Conservation (phyloP, 441 rosid genomes). For the Erodium moschatum region DNA sequence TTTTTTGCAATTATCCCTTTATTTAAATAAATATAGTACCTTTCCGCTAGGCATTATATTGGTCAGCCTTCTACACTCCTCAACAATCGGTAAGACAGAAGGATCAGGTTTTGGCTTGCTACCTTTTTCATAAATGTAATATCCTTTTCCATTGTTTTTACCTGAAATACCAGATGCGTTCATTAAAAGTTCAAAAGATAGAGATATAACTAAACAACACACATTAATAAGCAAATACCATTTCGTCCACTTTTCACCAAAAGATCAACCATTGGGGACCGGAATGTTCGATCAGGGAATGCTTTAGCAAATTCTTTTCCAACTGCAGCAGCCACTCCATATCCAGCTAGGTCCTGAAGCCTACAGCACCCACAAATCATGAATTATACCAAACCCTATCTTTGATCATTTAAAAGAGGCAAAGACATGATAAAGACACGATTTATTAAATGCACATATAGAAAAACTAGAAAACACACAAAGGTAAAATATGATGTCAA, state of each 20-base stretch:
- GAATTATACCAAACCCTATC: neutral
- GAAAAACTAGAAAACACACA: neutral
- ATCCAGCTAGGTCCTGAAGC: slow-evolving; percentile 84
- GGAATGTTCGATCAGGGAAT: slow-evolving; percentile 51
- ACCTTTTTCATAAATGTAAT: slow-evolving; percentile 74
- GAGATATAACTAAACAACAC: neutral
- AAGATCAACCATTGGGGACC: slow-evolving; percentile 58
- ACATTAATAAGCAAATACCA: slow-evolving; percentile 36
- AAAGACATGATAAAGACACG: neutral
- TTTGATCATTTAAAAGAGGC: neutral
- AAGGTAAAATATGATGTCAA: slow-evolving; percentile 8
- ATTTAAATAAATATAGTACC: slow-evolving; percentile 32
- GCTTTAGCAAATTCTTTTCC: slow-evolving; percentile 51
- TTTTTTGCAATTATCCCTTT: no score
- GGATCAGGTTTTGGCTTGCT: slow-evolving; percentile 76
- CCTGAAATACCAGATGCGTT: slow-evolving; percentile 36
- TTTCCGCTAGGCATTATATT: slow-evolving; percentile 83
- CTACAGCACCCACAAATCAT: slow-evolving; percentile 28
- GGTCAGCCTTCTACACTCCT: slow-evolving; percentile 55
- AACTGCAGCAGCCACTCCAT: slow-evolving; percentile 66
- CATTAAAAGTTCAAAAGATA: slow-evolving; percentile 3
- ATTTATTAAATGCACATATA: neutral
- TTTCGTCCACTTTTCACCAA: slow-evolving; percentile 65
- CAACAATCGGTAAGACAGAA: slow-evolving; percentile 56
- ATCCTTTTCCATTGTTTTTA: slow-evolving; percentile 79